A percentile compares a stretch with the other conserved stretches of the same genome.
Evolutionary conservation across 371 early-diverging fungal genomes (phyloP).

Genomic region (Mortierella sp.): DNA sequence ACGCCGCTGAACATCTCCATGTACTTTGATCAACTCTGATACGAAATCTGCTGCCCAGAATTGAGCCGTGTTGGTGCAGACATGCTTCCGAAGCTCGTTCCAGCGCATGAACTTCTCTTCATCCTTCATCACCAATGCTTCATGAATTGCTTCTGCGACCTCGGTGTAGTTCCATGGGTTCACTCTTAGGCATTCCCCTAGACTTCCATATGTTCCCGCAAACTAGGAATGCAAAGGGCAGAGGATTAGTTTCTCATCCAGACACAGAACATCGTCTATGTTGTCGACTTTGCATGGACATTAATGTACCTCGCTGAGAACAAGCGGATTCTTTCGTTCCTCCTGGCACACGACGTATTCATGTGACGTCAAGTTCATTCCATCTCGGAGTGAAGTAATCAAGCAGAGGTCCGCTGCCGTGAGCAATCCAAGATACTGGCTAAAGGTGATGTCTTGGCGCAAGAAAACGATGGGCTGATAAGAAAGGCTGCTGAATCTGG

Average conservation of each 20-base stretch:
- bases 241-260: not conserved
- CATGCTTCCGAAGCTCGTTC: constrained; percentile 73
- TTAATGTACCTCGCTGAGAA: constrained; percentile 78
- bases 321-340: constrained; percentile 83
- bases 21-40: constrained; percentile 65
- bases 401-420: constrained; percentile 91
- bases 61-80: constrained; percentile 80
- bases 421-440: constrained; percentile 92
- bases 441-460: constrained; percentile 86
- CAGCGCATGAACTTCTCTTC: constrained; percentile 61
- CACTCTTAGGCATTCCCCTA: constrained; percentile 87
- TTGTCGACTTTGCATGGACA: not conserved
- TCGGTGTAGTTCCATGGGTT: constrained; percentile 93
- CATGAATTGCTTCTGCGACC: constrained; percentile 86
- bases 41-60: constrained; percentile 66
- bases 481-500: constrained; percentile 91
- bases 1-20: constrained; percentile 65
- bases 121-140: constrained; percentile 78
- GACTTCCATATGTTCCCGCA: constrained; percentile 94
- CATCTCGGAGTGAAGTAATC: constrained; percentile 94
- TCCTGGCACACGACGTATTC: constrained; percentile 95
- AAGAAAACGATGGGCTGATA: constrained; percentile 95
- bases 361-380: constrained; percentile 97
- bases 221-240: constrained; percentile 58
- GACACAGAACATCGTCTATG: not conserved